Percentiles rank a stretch among this genome's conserved stretches.
Evolutionary conservation across 2,329 filamentous ascomycete species (phyloP).

Genomic region (Aspergillus sp.): DNA sequence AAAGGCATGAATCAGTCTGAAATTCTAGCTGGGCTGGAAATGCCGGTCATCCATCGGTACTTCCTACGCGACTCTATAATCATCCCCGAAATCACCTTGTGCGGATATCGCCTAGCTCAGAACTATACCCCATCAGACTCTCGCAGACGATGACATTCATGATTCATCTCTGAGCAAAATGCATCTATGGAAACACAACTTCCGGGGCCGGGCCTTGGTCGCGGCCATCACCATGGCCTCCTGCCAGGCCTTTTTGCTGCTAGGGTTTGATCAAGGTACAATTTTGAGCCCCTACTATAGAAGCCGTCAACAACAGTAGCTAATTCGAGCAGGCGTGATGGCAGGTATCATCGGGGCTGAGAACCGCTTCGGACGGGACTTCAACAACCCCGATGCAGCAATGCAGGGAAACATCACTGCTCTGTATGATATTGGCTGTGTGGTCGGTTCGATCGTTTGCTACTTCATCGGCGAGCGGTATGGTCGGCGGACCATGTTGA

Average conservation of each 20-base stretch:
- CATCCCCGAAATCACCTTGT: no score
- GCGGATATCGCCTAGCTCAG: background rate
- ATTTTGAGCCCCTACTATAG: background rate
- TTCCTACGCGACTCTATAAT: no score
- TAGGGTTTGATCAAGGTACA: constrained; percentile 50
- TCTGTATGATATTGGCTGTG: constrained; percentile 33
- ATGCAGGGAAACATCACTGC: constrained; percentile 39
- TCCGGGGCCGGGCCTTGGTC: constrained; percentile 20
- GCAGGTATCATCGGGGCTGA: constrained; percentile 45
- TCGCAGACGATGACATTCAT: background rate
- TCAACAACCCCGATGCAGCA: constrained; percentile 36
- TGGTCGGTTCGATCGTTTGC: constrained; percentile 29
- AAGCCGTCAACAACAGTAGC: background rate
- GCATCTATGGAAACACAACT: constrained; percentile 21
- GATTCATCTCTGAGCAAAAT: constrained; percentile 6
- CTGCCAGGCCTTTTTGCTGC: constrained; percentile 39
- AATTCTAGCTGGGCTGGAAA: background rate
- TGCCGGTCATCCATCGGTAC: background rate
- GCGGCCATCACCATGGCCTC: constrained; percentile 34
- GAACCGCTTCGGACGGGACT: constrained; percentile 41
- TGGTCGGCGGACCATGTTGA: constrained; percentile 44
- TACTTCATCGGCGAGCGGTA: constrained; percentile 43
- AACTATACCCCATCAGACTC: background rate
- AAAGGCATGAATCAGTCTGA: background rate
- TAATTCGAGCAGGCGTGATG: constrained; percentile 17